Base-by-base conservation (phyloP, 2,329 filamentous ascomycete genomes). In the Apiospora koreana region DNA sequence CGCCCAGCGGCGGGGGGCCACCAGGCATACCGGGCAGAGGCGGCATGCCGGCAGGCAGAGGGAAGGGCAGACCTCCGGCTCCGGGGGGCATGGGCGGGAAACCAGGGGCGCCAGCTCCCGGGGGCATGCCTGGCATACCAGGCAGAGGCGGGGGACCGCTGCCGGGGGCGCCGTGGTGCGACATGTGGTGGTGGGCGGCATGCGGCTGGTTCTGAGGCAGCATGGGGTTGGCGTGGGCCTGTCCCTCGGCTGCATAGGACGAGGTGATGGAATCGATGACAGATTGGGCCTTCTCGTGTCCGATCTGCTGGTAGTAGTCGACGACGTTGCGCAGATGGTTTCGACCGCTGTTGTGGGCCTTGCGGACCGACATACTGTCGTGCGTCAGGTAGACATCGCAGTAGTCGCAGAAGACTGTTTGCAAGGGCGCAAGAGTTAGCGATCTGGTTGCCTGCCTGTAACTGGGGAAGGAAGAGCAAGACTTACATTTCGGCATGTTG, bases 301-400 rank as follows among this genome's bases (percentile, higher is more conserved):
- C 96, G 81, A 99, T 98, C 85, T 98, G 94, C 85, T 98, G 95
- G 83, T 99, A 99, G 85, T 99, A 99, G 80, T 98, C 95, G 77
- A 98, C 92, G 41, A 99, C 96, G 82, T 99, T 99, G 79, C 96
- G 93, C 73, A 99, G 85, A 80, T 99, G 96, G 85, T 99, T 99
- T 77, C 95, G 91, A 73, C 96, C 96, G 80, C 91, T 93, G 86
- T 99, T 99, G 84, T 99, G 96, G 67, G 96, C 96, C 86, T 98
- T 98, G 78, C 96, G 95, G 83, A 99, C 96, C 84, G 94, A 97
- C 95, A 98, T 98, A 64, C 94, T 97, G 88, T 99, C 96, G 88
- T 99, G 96, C 76, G 96, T 99, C 77, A 99, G 93, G 88, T 99
- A 99, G 83, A 99, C 96, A 92, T 99, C 96, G 89, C 96, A 99